These are phyloP conservation scores for Hemisphaericaspora xylofermentans DNA, from an alignment of 1,139 yeast genomes.

Conservation along the genomic window DNA sequence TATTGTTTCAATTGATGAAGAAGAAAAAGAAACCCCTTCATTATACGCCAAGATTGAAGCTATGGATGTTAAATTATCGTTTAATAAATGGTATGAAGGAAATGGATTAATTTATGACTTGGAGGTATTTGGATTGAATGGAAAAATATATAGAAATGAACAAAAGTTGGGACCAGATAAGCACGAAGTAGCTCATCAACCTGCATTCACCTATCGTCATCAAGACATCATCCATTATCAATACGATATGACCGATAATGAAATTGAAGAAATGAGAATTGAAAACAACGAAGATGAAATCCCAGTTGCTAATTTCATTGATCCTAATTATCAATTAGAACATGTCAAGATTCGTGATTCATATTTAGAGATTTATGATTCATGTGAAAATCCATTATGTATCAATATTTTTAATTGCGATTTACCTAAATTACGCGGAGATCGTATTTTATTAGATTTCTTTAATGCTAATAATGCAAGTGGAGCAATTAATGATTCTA, in stretches of 20 bases:
- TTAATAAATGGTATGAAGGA: constrained; percentile 69
- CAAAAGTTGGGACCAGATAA: neutral
- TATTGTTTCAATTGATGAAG: constrained; percentile 25
- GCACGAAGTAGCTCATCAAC: neutral
- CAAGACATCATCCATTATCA: constrained; percentile 33
- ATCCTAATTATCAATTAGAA: constrained; percentile 48
- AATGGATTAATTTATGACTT: constrained; percentile 64
- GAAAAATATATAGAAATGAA: constrained; percentile 35
- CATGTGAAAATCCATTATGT: constrained; percentile 38
- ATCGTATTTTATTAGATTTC: constrained; percentile 60
- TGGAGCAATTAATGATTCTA: constrained; percentile 70
- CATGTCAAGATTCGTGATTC: constrained; percentile 58
- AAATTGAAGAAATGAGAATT: constrained; percentile 15
- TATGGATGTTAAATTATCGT: constrained; percentile 57
- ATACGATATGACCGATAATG: constrained; percentile 32
- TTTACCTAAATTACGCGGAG: constrained; percentile 57
- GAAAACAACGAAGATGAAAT: constrained; percentile 3
- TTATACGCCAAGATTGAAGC: constrained; percentile 50
- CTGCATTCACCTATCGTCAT: constrained; percentile 5
- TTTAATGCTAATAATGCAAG: constrained; percentile 68
- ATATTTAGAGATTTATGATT: constrained; percentile 42
- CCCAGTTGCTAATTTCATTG: constrained; percentile 19
- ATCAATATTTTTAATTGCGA: constrained; percentile 65
- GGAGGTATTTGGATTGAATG: constrained; percentile 62
- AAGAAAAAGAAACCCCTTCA: constrained; percentile 8